A percentile compares a stretch with the other conserved stretches of the same genome.
These are phyloP conservation scores for Marchantia polymorpha DNA, from an alignment of 225 moss, liverwort and hornwort species.

Conservation along the genomic window DNA sequence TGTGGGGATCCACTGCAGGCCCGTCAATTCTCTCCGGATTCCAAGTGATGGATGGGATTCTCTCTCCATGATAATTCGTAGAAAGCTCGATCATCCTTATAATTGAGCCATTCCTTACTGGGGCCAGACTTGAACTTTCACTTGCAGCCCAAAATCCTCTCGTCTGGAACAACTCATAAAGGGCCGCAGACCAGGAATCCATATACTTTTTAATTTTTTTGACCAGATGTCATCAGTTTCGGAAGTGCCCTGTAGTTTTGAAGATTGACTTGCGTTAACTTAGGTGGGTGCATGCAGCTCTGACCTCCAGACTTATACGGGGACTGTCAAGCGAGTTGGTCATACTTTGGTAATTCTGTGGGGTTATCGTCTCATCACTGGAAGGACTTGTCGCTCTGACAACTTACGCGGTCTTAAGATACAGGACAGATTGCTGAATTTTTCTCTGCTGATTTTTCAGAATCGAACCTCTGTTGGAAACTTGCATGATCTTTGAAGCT, in stretches of 20 bases:
- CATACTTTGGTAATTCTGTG: background rate
- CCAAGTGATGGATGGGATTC: background rate
- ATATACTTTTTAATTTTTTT: background rate
- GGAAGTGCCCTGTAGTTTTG: background rate
- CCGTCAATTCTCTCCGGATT: background rate
- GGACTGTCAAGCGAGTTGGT: background rate
- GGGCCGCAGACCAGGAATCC: background rate
- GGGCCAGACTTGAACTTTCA: background rate
- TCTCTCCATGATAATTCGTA: background rate
- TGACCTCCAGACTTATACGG: background rate
- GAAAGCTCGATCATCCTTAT: background rate
- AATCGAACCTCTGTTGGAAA: constrained; percentile 1
- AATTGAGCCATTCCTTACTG: background rate
- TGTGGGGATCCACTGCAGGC: background rate
- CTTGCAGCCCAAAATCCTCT: background rate
- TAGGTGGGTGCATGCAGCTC: background rate
- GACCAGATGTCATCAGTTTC: background rate
- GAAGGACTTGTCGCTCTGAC: background rate
- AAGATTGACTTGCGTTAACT: background rate
- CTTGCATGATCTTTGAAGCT: background rate
- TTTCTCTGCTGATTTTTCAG: background rate
- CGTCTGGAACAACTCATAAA: background rate
- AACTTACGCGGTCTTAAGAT: background rate
- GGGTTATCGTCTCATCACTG: background rate
- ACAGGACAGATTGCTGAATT: background rate